Evolutionary conservation across 2,329 filamentous ascomycete genomes (phyloP).

Genomic region (Curvularia lunata): DNA sequence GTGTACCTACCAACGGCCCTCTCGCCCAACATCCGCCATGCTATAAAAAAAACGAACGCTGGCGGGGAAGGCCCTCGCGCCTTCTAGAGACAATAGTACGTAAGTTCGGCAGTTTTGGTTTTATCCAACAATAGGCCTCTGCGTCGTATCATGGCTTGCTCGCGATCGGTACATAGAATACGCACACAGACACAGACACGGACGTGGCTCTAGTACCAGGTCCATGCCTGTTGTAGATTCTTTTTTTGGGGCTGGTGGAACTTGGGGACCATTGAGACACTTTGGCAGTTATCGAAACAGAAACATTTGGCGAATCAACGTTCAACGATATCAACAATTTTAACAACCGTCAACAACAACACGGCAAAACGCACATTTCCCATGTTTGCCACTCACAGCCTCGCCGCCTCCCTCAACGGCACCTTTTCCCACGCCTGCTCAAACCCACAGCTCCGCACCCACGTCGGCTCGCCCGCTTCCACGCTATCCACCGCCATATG

Average conservation of each 20-base stretch:
- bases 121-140: not conserved
- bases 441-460: constrained; percentile 69
- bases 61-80: not conserved
- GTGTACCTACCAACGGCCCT: not conserved
- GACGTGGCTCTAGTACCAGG: too few species aligned
- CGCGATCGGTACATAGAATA: too few species aligned
- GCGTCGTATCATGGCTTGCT: not conserved
- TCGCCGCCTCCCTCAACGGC: constrained; percentile 31
- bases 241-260: not conserved
- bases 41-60: not conserved
- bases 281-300: not conserved
- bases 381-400: constrained; percentile 20
- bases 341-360: not conserved
- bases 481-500: constrained; percentile 69
- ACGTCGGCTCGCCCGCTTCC: constrained; percentile 59
- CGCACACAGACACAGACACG: not conserved
- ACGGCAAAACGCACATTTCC: not conserved
- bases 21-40: not conserved
- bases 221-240: not conserved
- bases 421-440: constrained; percentile 67
- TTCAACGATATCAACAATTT: not conserved
- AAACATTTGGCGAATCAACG: not conserved
- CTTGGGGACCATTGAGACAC: too few species aligned
- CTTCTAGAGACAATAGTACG: not conserved
- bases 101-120: not conserved